Conservation (phyloP, 352 stramenopile species). For the Phytophthora macrochlamydospora region DNA sequence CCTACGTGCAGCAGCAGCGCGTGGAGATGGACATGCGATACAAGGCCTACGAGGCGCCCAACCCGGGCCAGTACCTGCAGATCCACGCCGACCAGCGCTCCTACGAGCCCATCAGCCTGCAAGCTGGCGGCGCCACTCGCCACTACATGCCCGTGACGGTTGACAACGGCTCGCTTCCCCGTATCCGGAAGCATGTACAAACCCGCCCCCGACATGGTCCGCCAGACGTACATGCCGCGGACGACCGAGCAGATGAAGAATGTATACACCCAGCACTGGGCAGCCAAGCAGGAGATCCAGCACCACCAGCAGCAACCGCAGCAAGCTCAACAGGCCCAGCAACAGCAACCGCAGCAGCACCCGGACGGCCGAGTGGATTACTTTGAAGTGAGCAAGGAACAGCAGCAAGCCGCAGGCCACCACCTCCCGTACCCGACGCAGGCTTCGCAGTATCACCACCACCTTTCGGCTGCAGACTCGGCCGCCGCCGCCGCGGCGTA, state of each 20-base stretch:
- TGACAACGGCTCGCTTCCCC: conserved; percentile 49
- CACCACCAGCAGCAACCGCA: conserved; percentile 28
- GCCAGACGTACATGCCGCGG: conserved; percentile 29
- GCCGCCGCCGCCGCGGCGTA: conserved; percentile 59
- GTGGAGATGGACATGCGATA: conserved; percentile 80
- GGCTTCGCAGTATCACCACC: conserved; percentile 74
- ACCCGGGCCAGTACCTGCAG: conserved; percentile 64
- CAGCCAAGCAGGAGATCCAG: conserved; percentile 50
- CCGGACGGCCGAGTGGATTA: conserved; percentile 60
- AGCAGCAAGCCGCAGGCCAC: conserved; percentile 46
- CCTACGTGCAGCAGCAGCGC: conserved; percentile 56
- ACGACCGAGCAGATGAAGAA: conserved; percentile 53
- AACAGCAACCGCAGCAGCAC: conserved; percentile 22
- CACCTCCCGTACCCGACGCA: conserved; percentile 53
- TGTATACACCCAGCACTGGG: conserved; percentile 69
- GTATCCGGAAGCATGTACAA: conserved; percentile 62
- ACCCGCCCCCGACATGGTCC: conserved; percentile 41
- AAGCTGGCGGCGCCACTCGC: conserved; percentile 31
- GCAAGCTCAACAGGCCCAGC: no score
- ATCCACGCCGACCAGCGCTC: conserved; percentile 77
- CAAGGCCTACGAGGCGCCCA: conserved; percentile 64
- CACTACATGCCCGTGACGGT: conserved; percentile 55
- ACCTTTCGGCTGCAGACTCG: conserved; percentile 66
- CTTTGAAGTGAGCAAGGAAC: conserved; percentile 78
- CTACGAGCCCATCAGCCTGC: conserved; percentile 75